A percentile compares a stretch with the other conserved stretches of the same genome.
These are phyloP conservation scores for Mortierella alpina DNA, from an alignment of 192 early-diverging fungal genomes.

Conservation along the genomic window DNA sequence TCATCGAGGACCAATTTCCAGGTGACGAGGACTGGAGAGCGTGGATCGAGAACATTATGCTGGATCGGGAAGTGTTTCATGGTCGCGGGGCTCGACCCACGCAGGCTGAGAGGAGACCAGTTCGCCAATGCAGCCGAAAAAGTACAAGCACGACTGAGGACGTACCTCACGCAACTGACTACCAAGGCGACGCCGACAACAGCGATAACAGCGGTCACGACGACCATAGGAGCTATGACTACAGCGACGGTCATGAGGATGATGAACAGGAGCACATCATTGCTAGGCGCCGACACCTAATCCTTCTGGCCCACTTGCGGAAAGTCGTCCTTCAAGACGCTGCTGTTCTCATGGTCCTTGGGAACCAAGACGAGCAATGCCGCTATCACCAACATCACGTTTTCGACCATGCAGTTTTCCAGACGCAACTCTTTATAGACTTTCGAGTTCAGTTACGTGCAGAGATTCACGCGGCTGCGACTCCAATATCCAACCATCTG, in stretches of 20 bases:
- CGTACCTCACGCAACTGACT: too few species aligned
- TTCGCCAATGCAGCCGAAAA: too few species aligned
- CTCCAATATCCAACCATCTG: not conserved
- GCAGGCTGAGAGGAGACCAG: too few species aligned
- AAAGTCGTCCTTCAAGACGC: constrained; percentile 5
- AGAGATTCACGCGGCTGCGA: not conserved
- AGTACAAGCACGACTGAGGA: too few species aligned
- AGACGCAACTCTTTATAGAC: not conserved
- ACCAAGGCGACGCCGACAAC: not conserved
- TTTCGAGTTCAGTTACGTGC: not conserved
- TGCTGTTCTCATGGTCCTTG: not conserved
- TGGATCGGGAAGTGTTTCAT: not conserved
- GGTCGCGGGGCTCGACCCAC: not conserved
- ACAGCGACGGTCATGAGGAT: not conserved
- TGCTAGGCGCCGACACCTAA: not conserved
- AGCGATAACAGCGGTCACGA: not conserved
- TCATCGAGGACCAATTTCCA: constrained; percentile 16
- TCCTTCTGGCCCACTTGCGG: constrained; percentile 5
- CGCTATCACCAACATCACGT: not conserved
- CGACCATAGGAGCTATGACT: not conserved
- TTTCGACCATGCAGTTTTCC: constrained; percentile 2
- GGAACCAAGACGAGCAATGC: not conserved
- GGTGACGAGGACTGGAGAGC: not conserved
- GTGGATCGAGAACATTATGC: constrained; percentile 28
- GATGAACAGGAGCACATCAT: not conserved